Percentiles rank a stretch among this genome's conserved stretches.
These are phyloP conservation scores for Bassia scoparia DNA, from an alignment of 148 eudicot genomes.

Conservation along the genomic window DNA sequence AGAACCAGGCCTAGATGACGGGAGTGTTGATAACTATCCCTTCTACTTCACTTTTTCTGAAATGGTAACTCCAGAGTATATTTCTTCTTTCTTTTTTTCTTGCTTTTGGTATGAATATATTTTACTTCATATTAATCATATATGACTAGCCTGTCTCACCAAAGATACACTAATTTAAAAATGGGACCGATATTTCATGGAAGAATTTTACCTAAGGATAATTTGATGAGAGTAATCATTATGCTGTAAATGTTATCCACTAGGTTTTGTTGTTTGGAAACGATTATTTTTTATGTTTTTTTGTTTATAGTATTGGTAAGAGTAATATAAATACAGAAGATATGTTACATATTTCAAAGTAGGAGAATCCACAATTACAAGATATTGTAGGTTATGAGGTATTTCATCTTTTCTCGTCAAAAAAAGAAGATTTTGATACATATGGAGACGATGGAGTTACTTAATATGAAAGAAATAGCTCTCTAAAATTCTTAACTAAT, in stretches of 20 bases:
- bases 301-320: not conserved
- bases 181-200: too few relatives aligned
- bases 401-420: too few relatives aligned
- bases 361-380: too few relatives aligned
- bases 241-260: not conserved
- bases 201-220: too few relatives aligned
- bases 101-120: not conserved
- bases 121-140: not conserved
- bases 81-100: not conserved
- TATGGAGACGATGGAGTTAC: not conserved
- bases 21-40: slow-evolving; percentile 31
- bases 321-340: not conserved
- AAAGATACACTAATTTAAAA: too few relatives aligned
- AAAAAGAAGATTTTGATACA: not conserved
- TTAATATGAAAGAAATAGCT: not conserved
- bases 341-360: not conserved
- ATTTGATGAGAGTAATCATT: slow-evolving; percentile 9
- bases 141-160: too few relatives aligned
- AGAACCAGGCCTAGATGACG: slow-evolving; percentile 38
- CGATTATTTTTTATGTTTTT: not conserved
- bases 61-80: slow-evolving; percentile 32
- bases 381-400: too few relatives aligned
- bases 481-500: not conserved
- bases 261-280: not conserved
- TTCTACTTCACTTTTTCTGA: slow-evolving; percentile 40